Evolutionary conservation across 768 basidiomycete species (phyloP).

Genomic region (Rhizopogon vulgaris): DNA sequence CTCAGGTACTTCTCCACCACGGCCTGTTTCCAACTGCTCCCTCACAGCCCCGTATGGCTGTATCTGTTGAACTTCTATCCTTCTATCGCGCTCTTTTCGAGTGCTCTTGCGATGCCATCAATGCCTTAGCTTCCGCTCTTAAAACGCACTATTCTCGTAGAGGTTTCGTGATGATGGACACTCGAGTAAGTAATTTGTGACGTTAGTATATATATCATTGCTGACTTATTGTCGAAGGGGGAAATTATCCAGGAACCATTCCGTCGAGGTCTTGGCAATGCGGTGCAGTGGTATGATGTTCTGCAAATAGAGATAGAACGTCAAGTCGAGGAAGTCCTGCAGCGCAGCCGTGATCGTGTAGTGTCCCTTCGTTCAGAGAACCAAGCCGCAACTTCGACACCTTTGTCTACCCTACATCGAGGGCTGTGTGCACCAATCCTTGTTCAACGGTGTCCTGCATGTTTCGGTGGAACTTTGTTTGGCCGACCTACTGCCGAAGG

Average conservation of each 20-base stretch:
- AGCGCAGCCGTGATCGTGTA: neutral
- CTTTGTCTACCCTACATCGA: neutral
- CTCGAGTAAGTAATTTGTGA: slow-evolving; percentile 8
- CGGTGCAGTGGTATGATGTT: slow-evolving; percentile 23
- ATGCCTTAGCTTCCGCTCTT: slow-evolving; percentile 1
- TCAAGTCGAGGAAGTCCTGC: slow-evolving; percentile 8
- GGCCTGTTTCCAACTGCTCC: slow-evolving; percentile 27
- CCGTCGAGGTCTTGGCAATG: slow-evolving; percentile 18
- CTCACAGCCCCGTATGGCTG: slow-evolving; percentile 8
- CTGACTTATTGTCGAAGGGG: slow-evolving; percentile 12
- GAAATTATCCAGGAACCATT: slow-evolving; percentile 24
- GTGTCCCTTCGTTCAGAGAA: neutral
- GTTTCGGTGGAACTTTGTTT: slow-evolving; percentile 14
- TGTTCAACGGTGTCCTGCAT: slow-evolving; percentile 26
- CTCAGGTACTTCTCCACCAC: slow-evolving; percentile 19
- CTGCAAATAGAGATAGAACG: slow-evolving; percentile 11
- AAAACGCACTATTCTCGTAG: neutral
- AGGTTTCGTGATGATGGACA: slow-evolving; percentile 11
- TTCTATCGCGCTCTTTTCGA: slow-evolving; percentile 30
- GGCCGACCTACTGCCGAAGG: slow-evolving; percentile 3
- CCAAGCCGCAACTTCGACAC: too few species aligned
- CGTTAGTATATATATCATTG: neutral
- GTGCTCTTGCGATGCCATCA: slow-evolving; percentile 24
- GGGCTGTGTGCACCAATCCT: slow-evolving; percentile 3
- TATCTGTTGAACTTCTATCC: slow-evolving; percentile 24